A percentile compares a stretch with the other conserved stretches of the same genome.
These are phyloP conservation scores for Striga hermonthica DNA, from an alignment of 305 asterid genomes.

Conservation along the genomic window DNA sequence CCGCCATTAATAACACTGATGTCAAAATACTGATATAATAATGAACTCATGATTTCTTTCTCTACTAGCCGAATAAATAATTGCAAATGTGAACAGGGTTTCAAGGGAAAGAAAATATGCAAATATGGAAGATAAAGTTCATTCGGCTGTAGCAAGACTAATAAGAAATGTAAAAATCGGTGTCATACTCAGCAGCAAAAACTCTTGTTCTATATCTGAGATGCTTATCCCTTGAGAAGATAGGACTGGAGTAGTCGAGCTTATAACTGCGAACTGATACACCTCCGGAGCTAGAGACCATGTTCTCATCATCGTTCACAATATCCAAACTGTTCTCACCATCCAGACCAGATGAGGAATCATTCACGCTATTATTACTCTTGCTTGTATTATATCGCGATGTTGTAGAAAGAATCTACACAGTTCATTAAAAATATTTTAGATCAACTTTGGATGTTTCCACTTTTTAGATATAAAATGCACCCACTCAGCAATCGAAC, in stretches of 20 bases:
- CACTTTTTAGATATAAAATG: conserved; percentile 17
- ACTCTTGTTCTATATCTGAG: conserved; percentile 97
- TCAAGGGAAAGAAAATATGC: conserved; percentile 3
- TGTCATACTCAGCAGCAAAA: conserved; percentile 96
- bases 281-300: conserved; percentile 76
- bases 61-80: conserved; percentile 28
- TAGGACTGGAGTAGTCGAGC: conserved; percentile 50
- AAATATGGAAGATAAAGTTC: conserved; percentile 4
- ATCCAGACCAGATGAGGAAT: conserved; percentile 59
- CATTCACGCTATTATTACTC: conserved; percentile 44
- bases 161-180: conserved; percentile 20
- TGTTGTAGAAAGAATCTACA: conserved; percentile 78
- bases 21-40: conserved; percentile 20
- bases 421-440: conserved; percentile 27
- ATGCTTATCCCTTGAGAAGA: conserved; percentile 75
- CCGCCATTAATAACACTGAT: no score
- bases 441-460: conserved; percentile 19
- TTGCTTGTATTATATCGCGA: conserved; percentile 54
- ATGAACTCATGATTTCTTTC: conserved; percentile 16
- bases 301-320: conserved; percentile 86
- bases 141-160: no score
- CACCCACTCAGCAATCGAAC: conserved; percentile 18
- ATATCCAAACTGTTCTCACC: conserved; percentile 51
- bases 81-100: conserved; percentile 5
- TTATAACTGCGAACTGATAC: conserved; percentile 38